Evolutionary conservation across 805 yeast species (phyloP).

Genomic region (Kuraishia piskuri): DNA sequence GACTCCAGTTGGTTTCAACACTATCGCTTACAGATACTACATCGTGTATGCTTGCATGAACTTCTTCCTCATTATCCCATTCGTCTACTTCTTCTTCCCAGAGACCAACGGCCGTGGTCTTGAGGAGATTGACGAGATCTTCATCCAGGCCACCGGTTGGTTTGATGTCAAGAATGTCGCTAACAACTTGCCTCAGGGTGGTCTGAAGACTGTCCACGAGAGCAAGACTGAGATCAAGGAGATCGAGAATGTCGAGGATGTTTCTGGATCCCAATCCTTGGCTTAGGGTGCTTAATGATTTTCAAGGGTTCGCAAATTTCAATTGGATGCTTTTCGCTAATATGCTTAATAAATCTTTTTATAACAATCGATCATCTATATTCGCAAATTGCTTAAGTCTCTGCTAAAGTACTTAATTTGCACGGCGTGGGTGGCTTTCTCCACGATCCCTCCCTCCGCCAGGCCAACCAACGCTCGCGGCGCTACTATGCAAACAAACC

Average conservation of each 20-base stretch:
- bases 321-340: not conserved
- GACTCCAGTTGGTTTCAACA: slow-evolving; percentile 33
- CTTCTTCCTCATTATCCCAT: slow-evolving; percentile 21
- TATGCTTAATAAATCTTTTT: not conserved
- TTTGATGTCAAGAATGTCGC: not conserved
- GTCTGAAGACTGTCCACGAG: slow-evolving; percentile 24
- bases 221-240: slow-evolving; percentile 53
- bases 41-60: slow-evolving; percentile 27
- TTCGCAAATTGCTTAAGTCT: too few species aligned
- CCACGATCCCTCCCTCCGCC: too few species aligned
- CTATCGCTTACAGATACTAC: slow-evolving; percentile 31
- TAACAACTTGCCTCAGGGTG: not conserved
- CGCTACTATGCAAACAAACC: too few species aligned
- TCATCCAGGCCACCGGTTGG: slow-evolving; percentile 9
- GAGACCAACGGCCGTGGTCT: slow-evolving; percentile 38
- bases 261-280: slow-evolving; percentile 21
- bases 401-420: too few species aligned
- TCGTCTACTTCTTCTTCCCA: slow-evolving; percentile 34
- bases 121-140: slow-evolving; percentile 33
- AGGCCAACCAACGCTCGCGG: too few species aligned
- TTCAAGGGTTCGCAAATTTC: not conserved
- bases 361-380: too few species aligned
- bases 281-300: not conserved
- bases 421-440: too few species aligned
- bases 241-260: slow-evolving; percentile 43